Evolutionary conservation across 371 early-diverging fungal species (phyloP), one percentile per base, ranked within the genome.

Genomic region (Dichotomocladium elegans): DNA sequence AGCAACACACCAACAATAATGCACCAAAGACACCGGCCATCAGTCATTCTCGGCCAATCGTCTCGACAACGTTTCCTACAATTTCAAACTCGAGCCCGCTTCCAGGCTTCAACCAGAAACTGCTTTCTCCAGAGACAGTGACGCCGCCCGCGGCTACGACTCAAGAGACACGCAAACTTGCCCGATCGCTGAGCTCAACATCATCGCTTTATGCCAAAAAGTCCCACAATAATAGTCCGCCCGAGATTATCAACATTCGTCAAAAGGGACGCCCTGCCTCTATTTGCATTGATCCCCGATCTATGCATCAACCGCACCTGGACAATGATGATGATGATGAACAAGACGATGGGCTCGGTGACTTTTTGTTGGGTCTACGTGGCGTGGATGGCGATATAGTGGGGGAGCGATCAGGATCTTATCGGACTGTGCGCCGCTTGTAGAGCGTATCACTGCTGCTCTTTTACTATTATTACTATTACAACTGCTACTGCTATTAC

Each of bases 261-360:
- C 61, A 53, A 14, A 46, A 58, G 55, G 48, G 53, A 37, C 49
- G 74, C 33, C 70, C 74, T 6, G 70, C 70, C 25, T 74, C 74
- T 1, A 70, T 74, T 1, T 70, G 66, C 27, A 51, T 70, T 8
- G 74, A 74, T 34, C 70, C 74, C 12, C 53, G 74, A 4, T 65
- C 66, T 7, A 47, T 67, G 22, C 52, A 57, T n/a, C 60, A 58
- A 5, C 44, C 52, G 3, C 52, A 63, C 26, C 51, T 51, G 29
- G 52, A 61, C 12, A 21, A 45, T 7, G 60, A 60, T 26, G 60
- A 64, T 1, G 40, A 53, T 30, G 69, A 64, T 15, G n/a, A n/a
- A n/a, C n/a, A n/a, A n/a, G n/a, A n/a, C n/a, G 70, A 72, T 19
- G 12, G 64, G 6, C 58, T 78, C 54, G 79, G 79, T 19, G 75